A percentile compares a stretch with the other conserved stretches of the same genome.
Evolutionary conservation across 768 basidiomycete species (phyloP).

Genomic region (Lactarius trivialis): DNA sequence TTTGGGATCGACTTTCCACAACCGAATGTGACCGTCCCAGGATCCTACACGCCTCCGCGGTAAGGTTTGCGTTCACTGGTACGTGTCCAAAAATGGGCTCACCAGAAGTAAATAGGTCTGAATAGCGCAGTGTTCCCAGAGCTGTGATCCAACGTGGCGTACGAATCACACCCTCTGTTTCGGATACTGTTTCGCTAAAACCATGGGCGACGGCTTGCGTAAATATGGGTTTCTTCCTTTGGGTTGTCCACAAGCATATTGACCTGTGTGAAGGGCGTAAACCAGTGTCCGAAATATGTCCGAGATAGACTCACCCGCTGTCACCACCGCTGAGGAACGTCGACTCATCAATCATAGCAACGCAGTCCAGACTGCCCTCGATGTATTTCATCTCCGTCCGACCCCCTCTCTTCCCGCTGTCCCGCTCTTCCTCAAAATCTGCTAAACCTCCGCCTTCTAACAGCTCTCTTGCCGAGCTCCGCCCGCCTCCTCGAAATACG

Average conservation of each 20-base stretch:
- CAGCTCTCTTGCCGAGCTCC: constrained; percentile 70
- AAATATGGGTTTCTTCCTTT: constrained; percentile 93
- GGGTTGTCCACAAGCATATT: constrained; percentile 86
- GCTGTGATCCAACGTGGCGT: constrained; percentile 91
- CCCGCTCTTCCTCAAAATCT: constrained; percentile 48
- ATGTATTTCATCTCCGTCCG: constrained; percentile 49
- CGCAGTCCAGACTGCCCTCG: constrained; percentile 88
- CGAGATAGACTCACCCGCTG: constrained; percentile 65
- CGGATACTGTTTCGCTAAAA: constrained; percentile 59
- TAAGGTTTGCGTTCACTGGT: neutral
- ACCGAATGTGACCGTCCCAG: constrained; percentile 82
- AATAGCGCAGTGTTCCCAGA: constrained; percentile 75
- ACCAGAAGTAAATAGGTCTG: constrained; percentile 90
- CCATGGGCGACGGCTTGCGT: constrained; percentile 86
- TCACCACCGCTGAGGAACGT: constrained; percentile 93
- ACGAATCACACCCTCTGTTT: constrained; percentile 66
- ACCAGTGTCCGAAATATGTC: neutral
- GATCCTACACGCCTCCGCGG: constrained; percentile 53
- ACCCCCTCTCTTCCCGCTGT: constrained; percentile 28
- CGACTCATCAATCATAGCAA: constrained; percentile 92
- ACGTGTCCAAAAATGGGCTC: constrained; percentile 23
- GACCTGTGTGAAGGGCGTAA: constrained; percentile 43
- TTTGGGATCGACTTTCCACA: constrained; percentile 85
- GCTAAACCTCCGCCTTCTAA: constrained; percentile 68
- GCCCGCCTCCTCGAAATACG: constrained; percentile 93